Percentiles rank a stretch among this genome's conserved stretches.
These are phyloP conservation scores for Solanum paucissectum DNA, from an alignment of 257 asterid species.

Conservation along the genomic window DNA sequence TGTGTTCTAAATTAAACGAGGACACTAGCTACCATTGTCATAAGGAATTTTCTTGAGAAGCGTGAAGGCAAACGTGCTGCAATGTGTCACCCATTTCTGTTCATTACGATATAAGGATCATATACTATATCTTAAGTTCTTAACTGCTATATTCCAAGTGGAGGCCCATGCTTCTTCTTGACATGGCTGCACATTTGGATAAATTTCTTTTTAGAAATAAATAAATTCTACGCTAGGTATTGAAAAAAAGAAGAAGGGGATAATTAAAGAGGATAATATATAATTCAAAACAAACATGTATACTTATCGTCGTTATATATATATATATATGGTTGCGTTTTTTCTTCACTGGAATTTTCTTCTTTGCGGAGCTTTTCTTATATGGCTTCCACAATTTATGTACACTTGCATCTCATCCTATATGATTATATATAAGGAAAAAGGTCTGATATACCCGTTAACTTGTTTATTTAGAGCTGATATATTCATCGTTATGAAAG, in stretches of 20 bases:
- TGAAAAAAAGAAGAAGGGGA: background rate
- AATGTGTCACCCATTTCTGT: background rate
- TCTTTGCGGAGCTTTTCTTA: too few relatives aligned
- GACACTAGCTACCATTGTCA: too few relatives aligned
- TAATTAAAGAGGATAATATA: background rate
- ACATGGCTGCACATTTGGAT: background rate
- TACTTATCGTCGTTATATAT: too few relatives aligned
- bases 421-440: too few relatives aligned
- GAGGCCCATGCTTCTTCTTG: background rate
- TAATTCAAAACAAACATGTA: background rate
- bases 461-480: too few relatives aligned
- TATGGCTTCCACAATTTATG: too few relatives aligned
- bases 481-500: too few relatives aligned
- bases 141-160: background rate
- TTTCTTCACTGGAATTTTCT: too few relatives aligned
- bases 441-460: too few relatives aligned
- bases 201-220: background rate
- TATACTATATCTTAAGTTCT: background rate
- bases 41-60: background rate
- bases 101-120: background rate
- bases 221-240: background rate
- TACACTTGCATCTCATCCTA: too few relatives aligned
- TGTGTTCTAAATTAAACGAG: background rate
- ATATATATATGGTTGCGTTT: too few relatives aligned
- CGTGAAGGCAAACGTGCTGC: background rate